These are phyloP conservation scores for Wickerhamiella azyma DNA, from an alignment of 805 yeast species.

Conservation along the genomic window DNA sequence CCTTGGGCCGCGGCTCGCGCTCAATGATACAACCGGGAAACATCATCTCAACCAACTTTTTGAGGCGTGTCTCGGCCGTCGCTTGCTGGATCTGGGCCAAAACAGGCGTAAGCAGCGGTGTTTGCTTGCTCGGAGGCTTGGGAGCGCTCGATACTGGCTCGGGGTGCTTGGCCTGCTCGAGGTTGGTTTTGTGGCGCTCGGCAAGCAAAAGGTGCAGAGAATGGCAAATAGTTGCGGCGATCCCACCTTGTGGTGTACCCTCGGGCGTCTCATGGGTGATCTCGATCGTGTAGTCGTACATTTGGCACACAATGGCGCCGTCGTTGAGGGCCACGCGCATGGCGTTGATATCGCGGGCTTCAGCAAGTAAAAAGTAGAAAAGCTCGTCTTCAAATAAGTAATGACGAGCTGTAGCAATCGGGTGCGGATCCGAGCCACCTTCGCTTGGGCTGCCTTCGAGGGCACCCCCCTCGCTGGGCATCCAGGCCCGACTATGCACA, in stretches of 20 bases:
- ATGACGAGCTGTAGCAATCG: conserved; percentile 51
- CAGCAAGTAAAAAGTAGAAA: conserved; percentile 62
- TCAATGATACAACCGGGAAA: background rate
- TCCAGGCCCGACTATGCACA: conserved; percentile 30
- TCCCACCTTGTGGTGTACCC: background rate
- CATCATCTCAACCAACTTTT: conserved; percentile 16
- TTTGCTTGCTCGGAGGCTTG: conserved; percentile 3
- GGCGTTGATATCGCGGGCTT: conserved; percentile 55
- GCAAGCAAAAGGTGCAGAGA: conserved; percentile 50
- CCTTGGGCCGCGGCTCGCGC: background rate
- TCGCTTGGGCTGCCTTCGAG: too few relatives aligned
- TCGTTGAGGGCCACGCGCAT: conserved; percentile 55
- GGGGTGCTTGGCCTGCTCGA: conserved; percentile 23
- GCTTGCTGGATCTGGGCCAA: conserved; percentile 24
- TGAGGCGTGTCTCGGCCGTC: conserved; percentile 13
- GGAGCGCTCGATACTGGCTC: conserved; percentile 8
- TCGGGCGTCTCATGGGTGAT: conserved; percentile 35
- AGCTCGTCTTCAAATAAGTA: conserved; percentile 81
- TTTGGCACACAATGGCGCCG: conserved; percentile 50
- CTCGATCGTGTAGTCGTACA: conserved; percentile 54
- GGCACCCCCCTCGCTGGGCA: conserved; percentile 27
- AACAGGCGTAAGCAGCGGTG: conserved; percentile 21
- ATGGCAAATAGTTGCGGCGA: conserved; percentile 41
- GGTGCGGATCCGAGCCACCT: too few relatives aligned
- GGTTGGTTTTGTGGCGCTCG: conserved; percentile 38